Base-by-base conservation (phyloP, 2,329 filamentous ascomycete species). In the Diaporthe destruens region DNA sequence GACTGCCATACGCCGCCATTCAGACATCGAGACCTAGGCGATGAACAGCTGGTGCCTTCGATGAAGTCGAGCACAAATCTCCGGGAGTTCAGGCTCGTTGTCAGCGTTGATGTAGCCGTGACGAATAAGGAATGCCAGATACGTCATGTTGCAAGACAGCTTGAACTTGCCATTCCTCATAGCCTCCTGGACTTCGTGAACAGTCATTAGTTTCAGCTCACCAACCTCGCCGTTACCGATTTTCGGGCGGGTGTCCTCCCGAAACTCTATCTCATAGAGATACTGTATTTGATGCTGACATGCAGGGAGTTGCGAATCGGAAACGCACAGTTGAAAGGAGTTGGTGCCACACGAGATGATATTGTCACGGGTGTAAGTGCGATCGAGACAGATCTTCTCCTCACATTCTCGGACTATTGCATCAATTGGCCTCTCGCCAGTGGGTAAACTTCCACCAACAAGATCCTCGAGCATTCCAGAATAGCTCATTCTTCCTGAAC, bases 81-180 rank as follows among this genome's bases (percentile, higher is more conserved):
- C 39, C 8, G 16, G 39, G 25, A 61, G 36, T 5, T 61, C 39
- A n/a, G 39, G 57, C 39, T 61, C 57, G 8, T 61, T 61, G 23
- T 61, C 57, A 2, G 57, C 57, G n/a, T 25, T 61, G 7, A 61
- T 29, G 14, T 61, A 39, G 25, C 57, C 57, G 39, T 61, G 57
- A 25, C 57, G 39, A 18, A 61, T 47, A 14, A 61, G 57, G 18
- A 61, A 61, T 6, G 57, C 57, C 39, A 61, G 16, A 29, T 39
- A 61, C 5, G 57, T 47, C 57, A 61, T 61, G 39, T 61, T 61
- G 57, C 57, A 61, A 16, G 42, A 32, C n/a, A 47, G 39, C 25
- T 61, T 61, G 39, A 61, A 61, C 39, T 44, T 8, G 6, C 39
- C 57, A 23, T 47, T 32, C 9, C 18, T 47, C 57, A 61, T 47